Percentiles rank a stretch among this genome's conserved stretches.
These are phyloP conservation scores for Candida saitoana DNA, from an alignment of 805 yeast species.

Conservation along the genomic window DNA sequence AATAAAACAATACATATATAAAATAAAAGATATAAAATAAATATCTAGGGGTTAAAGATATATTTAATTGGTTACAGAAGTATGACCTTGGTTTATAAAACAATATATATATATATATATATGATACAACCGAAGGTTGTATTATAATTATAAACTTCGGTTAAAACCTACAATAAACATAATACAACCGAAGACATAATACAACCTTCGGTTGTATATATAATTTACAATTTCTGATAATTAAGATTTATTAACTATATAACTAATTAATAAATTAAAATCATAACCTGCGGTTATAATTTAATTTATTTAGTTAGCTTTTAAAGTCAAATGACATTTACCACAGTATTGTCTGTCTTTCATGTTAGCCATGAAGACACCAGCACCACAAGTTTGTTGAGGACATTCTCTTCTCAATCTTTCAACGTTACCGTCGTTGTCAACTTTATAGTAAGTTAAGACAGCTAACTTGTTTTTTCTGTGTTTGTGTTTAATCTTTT, in stretches of 20 bases:
- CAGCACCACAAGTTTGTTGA: conserved; percentile 90
- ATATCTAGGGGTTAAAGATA: too few species aligned
- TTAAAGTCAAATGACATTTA: conserved; percentile 95
- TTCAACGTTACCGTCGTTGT: conserved; percentile 96
- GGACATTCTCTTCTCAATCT: conserved; percentile 99
- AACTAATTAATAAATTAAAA: neutral
- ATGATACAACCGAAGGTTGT: too few species aligned
- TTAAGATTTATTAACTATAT: too few species aligned
- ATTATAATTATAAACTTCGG: too few species aligned
- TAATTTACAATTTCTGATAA: neutral
- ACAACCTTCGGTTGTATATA: neutral
- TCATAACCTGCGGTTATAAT: too few species aligned
- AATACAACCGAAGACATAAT: too few species aligned
- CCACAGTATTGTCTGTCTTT: conserved; percentile 99
- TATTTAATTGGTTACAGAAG: too few species aligned
- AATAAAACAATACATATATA: too few species aligned
- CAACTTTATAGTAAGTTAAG: conserved; percentile 98
- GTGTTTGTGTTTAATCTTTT: conserved; percentile 99
- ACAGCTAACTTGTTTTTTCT: conserved; percentile 99
- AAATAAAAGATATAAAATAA: too few species aligned
- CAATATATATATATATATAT: too few species aligned
- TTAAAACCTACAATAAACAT: too few species aligned
- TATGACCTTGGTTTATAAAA: too few species aligned
- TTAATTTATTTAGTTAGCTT: conserved; percentile 14
- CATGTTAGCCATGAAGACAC: conserved; percentile 99